Evolutionary conservation across 2,329 filamentous ascomycete genomes (phyloP).

Genomic region (Hortaea werneckii): DNA sequence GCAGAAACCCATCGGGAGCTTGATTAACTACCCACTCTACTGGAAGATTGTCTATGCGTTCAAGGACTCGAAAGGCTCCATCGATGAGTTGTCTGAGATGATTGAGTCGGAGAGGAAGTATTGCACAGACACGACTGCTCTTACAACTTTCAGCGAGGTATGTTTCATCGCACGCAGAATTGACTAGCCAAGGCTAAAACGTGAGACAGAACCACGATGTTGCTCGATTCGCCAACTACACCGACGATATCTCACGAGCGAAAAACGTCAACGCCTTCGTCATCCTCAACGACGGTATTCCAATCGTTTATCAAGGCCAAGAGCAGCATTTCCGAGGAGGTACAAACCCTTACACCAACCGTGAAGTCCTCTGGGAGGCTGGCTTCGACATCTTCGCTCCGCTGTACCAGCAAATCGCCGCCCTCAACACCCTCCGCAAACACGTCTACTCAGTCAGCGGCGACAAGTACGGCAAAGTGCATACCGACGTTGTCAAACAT

Average conservation of each 20-base stretch:
- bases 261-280: slow-evolving; percentile 32
- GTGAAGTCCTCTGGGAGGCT: slow-evolving; percentile 29
- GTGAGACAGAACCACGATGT: slow-evolving; percentile 28
- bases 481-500: slow-evolving; percentile 33
- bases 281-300: slow-evolving; percentile 33
- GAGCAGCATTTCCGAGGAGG: slow-evolving; percentile 31
- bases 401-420: slow-evolving; percentile 31
- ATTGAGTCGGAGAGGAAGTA: slow-evolving; percentile 22
- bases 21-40: slow-evolving; percentile 32
- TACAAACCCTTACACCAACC: slow-evolving; percentile 23
- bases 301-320: slow-evolving; percentile 34
- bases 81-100: slow-evolving; percentile 27
- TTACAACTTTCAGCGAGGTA: slow-evolving; percentile 29
- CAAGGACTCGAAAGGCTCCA: slow-evolving; percentile 23
- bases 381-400: slow-evolving; percentile 30
- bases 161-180: too few species aligned
- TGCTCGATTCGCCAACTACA: slow-evolving; percentile 27
- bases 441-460: slow-evolving; percentile 31
- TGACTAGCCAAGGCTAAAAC: background rate
- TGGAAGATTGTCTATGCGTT: slow-evolving; percentile 30
- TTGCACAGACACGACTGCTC: slow-evolving; percentile 29
- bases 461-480: slow-evolving; percentile 30
- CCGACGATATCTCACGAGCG: slow-evolving; percentile 26
- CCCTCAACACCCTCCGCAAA: slow-evolving; percentile 34
- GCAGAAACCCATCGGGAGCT: slow-evolving; percentile 26